Conservation (phyloP, 2,329 filamentous ascomycete species). For the Dichotomopilus funicola region DNA sequence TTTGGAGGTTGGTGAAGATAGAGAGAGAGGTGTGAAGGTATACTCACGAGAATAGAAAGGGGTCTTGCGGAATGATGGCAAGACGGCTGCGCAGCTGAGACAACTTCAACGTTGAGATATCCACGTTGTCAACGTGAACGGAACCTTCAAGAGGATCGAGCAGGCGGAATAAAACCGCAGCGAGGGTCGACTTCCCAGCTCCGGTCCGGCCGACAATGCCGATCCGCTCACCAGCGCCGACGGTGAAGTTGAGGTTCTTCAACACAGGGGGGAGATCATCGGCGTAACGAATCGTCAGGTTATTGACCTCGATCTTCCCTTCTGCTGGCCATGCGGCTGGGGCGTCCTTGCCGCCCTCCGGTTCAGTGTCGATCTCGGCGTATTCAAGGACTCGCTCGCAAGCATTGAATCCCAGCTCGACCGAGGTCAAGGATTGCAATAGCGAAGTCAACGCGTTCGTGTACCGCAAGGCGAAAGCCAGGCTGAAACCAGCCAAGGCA, state of each 20-base stretch:
- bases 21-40: neutral
- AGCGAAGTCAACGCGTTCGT: constrained; percentile 30
- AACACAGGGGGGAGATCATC: constrained; percentile 32
- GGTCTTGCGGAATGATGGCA: constrained; percentile 62
- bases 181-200: constrained; percentile 60
- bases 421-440: constrained; percentile 31
- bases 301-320: constrained; percentile 34
- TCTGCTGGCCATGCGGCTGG: constrained; percentile 37
- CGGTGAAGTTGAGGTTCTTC: constrained; percentile 33
- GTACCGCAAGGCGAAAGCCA: constrained; percentile 35
- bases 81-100: constrained; percentile 54
- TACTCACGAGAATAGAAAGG: constrained; percentile 51
- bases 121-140: constrained; percentile 41
- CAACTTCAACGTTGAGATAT: constrained; percentile 54
- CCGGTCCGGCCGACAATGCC: constrained; percentile 60
- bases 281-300: constrained; percentile 34
- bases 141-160: constrained; percentile 38
- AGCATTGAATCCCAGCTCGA: constrained; percentile 38
- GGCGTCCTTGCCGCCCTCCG: constrained; percentile 29
- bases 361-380: constrained; percentile 33
- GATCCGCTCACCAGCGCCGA: constrained; percentile 50
- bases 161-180: constrained; percentile 57
- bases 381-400: constrained; percentile 41
- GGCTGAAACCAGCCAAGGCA: constrained; percentile 35
- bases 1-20: too few species aligned